These are phyloP conservation scores for Trichoderma asperelloides DNA, from an alignment of 495 filamentous ascomycete species.

Conservation along the genomic window DNA sequence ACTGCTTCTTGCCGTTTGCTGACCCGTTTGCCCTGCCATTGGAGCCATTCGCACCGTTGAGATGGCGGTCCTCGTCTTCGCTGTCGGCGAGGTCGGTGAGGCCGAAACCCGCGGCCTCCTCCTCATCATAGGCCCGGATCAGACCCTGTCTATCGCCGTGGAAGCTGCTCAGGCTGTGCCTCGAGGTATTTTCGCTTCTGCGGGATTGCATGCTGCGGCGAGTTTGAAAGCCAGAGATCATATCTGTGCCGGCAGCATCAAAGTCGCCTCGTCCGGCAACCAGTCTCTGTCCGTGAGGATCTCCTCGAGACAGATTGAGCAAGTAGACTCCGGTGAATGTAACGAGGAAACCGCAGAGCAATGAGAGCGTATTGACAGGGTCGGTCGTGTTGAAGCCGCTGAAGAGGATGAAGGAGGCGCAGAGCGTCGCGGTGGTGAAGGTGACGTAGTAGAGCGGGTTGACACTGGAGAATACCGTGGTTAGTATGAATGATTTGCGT, in stretches of 20 bases:
- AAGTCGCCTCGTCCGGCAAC: constrained; percentile 54
- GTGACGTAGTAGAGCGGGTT: constrained; percentile 99
- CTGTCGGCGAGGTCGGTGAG: constrained; percentile 56
- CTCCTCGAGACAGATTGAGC: constrained; percentile 83
- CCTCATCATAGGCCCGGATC: constrained; percentile 74
- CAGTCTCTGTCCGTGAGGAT: constrained; percentile 68
- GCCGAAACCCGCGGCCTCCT: constrained; percentile 56
- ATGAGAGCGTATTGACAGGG: constrained; percentile 79
- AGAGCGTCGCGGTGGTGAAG: constrained; percentile 93
- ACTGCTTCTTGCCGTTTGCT: constrained; percentile 14
- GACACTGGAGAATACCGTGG: constrained; percentile 51
- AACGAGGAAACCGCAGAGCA: constrained; percentile 88
- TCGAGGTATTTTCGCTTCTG: constrained; percentile 39
- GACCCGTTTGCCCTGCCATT: constrained; percentile 14
- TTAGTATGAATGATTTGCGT: too few relatives aligned
- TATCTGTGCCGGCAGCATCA: constrained; percentile 83
- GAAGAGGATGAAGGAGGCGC: constrained; percentile 96
- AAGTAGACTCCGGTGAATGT: constrained; percentile 98
- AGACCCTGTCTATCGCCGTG: constrained; percentile 66
- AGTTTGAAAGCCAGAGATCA: constrained; percentile 78
- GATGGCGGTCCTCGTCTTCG: constrained; percentile 26
- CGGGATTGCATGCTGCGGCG: constrained; percentile 86
- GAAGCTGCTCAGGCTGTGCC: constrained; percentile 50
- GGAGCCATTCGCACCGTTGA: constrained; percentile 21
- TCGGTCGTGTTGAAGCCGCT: constrained; percentile 94